phyloP scores from a whole-genome alignment of 768 basidiomycete species.

The Leccinum subtestaceum region DNA sequence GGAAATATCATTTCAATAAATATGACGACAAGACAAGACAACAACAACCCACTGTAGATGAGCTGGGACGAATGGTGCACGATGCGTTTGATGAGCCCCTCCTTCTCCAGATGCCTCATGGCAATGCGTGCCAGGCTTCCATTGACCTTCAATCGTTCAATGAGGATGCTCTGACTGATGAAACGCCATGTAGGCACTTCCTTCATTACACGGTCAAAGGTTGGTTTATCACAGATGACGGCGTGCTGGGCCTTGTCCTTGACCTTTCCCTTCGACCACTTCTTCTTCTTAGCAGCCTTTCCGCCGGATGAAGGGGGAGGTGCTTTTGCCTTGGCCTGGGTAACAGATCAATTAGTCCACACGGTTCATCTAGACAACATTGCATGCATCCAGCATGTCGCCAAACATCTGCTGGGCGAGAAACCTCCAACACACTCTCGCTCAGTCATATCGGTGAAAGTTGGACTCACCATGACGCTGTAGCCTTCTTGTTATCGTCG shows the following conservation, averaged over 20 bases:
- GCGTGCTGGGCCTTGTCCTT: slow-evolving; percentile 99
- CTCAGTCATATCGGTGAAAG: not conserved
- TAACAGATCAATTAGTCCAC: slow-evolving; percentile 9
- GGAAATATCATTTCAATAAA: slow-evolving; percentile 4
- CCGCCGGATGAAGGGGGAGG: slow-evolving; percentile 64
- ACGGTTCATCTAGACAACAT: slow-evolving; percentile 18
- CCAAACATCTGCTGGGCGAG: slow-evolving; percentile 2
- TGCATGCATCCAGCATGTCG: slow-evolving; percentile 23
- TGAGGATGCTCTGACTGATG: slow-evolving; percentile 96
- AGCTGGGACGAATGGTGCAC: slow-evolving; percentile 94
- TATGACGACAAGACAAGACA: not conserved
- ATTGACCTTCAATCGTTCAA: slow-evolving; percentile 97
- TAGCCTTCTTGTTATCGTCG: slow-evolving; percentile 25
- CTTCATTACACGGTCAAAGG: slow-evolving; percentile 93
- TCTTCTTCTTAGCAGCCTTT: slow-evolving; percentile 98
- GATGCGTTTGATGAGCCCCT: slow-evolving; percentile 91
- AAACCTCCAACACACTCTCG: not conserved
- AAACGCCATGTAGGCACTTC: slow-evolving; percentile 99
- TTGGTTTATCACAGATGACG: slow-evolving; percentile 90
- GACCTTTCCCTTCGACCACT: slow-evolving; percentile 99
- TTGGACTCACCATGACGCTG: slow-evolving; percentile 30
- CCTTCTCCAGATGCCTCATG: slow-evolving; percentile 90
- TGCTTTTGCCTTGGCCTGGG: slow-evolving; percentile 77
- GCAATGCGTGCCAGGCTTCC: slow-evolving; percentile 90
- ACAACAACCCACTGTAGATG: slow-evolving; percentile 81